A percentile compares a stretch with the other conserved stretches of the same genome.
Evolutionary conservation across 108 stramenopile species (phyloP).

Genomic region (Nitzschia sp.): DNA sequence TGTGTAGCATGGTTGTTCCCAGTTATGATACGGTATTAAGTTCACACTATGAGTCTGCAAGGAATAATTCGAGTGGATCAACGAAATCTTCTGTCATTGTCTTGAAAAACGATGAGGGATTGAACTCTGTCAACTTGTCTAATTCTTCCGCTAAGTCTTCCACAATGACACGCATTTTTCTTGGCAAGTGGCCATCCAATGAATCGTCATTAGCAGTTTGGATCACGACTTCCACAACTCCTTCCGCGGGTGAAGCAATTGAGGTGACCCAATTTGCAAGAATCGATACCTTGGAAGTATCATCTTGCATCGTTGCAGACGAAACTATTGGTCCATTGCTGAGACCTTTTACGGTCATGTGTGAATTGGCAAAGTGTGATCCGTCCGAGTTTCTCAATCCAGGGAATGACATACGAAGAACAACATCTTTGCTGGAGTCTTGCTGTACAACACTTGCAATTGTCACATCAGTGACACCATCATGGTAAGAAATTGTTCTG

Average conservation of each 20-base stretch:
- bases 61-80: slow-evolving; percentile 54
- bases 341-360: slow-evolving; percentile 26
- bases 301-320: slow-evolving; percentile 58
- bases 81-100: slow-evolving; percentile 58
- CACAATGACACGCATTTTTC: slow-evolving; percentile 52
- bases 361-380: slow-evolving; percentile 42
- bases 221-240: slow-evolving; percentile 34
- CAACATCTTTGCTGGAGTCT: slow-evolving; percentile 4
- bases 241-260: slow-evolving; percentile 25
- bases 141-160: slow-evolving; percentile 52
- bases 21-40: too few species aligned
- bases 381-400: slow-evolving; percentile 42
- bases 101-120: slow-evolving; percentile 47
- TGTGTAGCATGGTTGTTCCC: too few species aligned
- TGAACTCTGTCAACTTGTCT: slow-evolving; percentile 55
- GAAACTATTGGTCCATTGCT: slow-evolving; percentile 18
- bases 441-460: slow-evolving; percentile 13
- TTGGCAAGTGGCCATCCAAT: slow-evolving; percentile 4
- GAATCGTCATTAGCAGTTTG: slow-evolving; percentile 7
- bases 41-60: slow-evolving; percentile 10
- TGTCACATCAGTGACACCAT: slow-evolving; percentile 48
- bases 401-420: slow-evolving; percentile 32
- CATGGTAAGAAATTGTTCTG: slow-evolving; percentile 37
- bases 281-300: slow-evolving; percentile 46
- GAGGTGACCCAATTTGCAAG: slow-evolving; percentile 47